Evolutionary conservation across 441 rosid species (phyloP).

Genomic region (Francoa sonchifolia): DNA sequence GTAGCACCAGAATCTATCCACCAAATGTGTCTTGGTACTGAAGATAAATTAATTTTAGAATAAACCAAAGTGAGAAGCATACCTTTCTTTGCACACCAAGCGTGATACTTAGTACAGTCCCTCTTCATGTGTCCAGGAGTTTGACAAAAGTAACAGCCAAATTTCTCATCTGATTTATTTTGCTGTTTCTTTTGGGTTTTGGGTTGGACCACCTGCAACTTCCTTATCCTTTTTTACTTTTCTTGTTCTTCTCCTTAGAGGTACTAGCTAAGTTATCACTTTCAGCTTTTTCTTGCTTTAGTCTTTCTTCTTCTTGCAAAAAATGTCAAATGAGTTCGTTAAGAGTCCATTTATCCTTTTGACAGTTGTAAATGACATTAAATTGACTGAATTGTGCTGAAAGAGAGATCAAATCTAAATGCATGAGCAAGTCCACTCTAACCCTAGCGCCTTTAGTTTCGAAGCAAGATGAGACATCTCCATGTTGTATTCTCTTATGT

Average conservation of each 20-base stretch:
- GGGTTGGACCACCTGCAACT: no score
- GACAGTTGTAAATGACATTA: not conserved
- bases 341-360: slow-evolving; percentile 5
- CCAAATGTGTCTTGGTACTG: not conserved
- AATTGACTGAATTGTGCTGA: no score
- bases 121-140: no score
- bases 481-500: not conserved
- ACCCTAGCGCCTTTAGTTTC: no score
- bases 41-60: not conserved
- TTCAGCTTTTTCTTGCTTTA: slow-evolving; percentile 4
- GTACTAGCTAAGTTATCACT: no score
- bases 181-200: no score
- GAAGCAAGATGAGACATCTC: no score
- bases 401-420: not conserved
- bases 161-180: no score
- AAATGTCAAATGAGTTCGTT: slow-evolving; percentile 5
- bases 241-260: no score
- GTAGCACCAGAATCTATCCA: not conserved
- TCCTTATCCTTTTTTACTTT: no score
- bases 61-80: not conserved
- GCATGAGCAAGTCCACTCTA: not conserved
- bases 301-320: slow-evolving; percentile 9
- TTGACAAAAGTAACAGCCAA: no score
- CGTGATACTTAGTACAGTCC: no score
- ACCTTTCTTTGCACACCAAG: not conserved